Percentiles rank a stretch among this genome's conserved stretches.
phyloP scores from a whole-genome alignment of 176 grass and related monocot genomes.

The Cenchrus fungigraminus region DNA sequence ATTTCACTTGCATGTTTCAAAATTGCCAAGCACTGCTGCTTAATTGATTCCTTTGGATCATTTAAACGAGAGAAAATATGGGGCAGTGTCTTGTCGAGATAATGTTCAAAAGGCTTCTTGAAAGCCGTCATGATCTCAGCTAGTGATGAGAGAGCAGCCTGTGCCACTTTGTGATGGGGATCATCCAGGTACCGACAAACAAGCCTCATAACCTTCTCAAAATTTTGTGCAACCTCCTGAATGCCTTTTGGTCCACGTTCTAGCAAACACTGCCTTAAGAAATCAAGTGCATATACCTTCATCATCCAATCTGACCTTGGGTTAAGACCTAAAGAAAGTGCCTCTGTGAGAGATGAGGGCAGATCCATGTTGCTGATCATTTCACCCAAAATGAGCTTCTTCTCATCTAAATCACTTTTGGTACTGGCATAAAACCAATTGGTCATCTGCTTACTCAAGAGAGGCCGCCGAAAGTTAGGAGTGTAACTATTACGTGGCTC shows the following conservation, averaged over 20 bases:
- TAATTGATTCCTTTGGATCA: slow-evolving; percentile 85
- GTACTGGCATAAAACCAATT: slow-evolving; percentile 70
- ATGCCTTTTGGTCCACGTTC: slow-evolving; percentile 74
- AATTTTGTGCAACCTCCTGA: slow-evolving; percentile 83
- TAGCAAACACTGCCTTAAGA: slow-evolving; percentile 61
- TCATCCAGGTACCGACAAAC: slow-evolving; percentile 88
- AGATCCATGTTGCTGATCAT: slow-evolving; percentile 64
- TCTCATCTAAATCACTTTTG: slow-evolving; percentile 70
- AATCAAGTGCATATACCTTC: slow-evolving; percentile 86
- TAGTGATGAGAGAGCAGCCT: slow-evolving; percentile 77
- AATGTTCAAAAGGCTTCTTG: slow-evolving; percentile 87
- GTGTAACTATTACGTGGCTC: slow-evolving; percentile 51
- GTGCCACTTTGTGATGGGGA: slow-evolving; percentile 96
- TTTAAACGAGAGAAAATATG: slow-evolving; percentile 88
- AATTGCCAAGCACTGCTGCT: slow-evolving; percentile 66
- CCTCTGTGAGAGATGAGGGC: slow-evolving; percentile 76
- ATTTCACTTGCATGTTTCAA: slow-evolving; percentile 71
- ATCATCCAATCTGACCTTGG: slow-evolving; percentile 92
- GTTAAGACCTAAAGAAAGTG: slow-evolving; percentile 74
- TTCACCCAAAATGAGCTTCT: slow-evolving; percentile 66
- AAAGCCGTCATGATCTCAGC: slow-evolving; percentile 77
- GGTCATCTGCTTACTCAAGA: slow-evolving; percentile 84
- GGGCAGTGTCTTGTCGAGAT: slow-evolving; percentile 82
- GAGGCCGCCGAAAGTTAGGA: slow-evolving; percentile 88
- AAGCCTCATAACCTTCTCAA: slow-evolving; percentile 95